Conservation (phyloP, 2,329 filamentous ascomycete genomes). For the Arthrobotrys musiformis region DNA sequence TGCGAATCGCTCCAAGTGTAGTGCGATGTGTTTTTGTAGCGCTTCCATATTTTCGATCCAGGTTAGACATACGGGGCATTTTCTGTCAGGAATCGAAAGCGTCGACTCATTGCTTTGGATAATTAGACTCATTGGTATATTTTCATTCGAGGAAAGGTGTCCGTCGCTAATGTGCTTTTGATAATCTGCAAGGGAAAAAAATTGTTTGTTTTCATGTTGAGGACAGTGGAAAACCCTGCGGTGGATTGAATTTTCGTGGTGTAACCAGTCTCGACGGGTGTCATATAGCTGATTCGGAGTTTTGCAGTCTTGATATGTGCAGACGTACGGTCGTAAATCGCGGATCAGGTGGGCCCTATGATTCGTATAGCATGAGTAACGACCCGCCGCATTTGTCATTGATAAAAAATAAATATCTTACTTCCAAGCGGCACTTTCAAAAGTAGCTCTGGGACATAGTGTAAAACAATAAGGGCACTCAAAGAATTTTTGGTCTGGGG, state of each 20-base stretch:
- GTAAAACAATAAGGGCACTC: constrained; percentile 48
- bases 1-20: constrained; percentile 41
- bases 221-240: constrained; percentile 34
- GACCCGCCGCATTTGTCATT: no score
- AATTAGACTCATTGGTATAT: not conserved
- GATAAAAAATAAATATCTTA: no score
- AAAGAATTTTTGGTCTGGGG: constrained; percentile 21
- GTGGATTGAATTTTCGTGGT: constrained; percentile 37
- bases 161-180: constrained; percentile 27
- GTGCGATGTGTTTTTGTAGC: constrained; percentile 40
- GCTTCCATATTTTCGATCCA: constrained; percentile 19
- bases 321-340: constrained; percentile 44
- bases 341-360: constrained; percentile 42
- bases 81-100: constrained; percentile 24
- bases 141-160: not conserved
- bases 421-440: constrained; percentile 34
- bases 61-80: constrained; percentile 32
- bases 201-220: constrained; percentile 9
- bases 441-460: constrained; percentile 8
- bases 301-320: constrained; percentile 48
- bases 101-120: constrained; percentile 42
- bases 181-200: constrained; percentile 15
- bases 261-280: constrained; percentile 41
- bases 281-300: constrained; percentile 46
- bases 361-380: no score